Conservation (phyloP, 768 basidiomycete species). For the Hirschioporus abietinus region DNA sequence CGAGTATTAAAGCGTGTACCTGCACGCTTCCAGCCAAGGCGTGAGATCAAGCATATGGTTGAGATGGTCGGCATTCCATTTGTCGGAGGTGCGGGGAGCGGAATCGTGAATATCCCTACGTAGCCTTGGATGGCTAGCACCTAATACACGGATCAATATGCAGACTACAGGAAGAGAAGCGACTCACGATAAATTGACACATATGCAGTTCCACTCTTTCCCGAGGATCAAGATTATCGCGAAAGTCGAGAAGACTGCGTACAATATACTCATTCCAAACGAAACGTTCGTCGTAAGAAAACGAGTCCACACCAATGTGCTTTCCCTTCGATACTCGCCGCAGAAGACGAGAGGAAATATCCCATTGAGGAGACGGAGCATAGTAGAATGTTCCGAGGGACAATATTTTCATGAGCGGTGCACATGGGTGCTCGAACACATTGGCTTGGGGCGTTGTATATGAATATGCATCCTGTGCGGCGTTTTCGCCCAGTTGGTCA, state of each 20-base stretch:
- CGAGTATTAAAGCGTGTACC: conserved; percentile 97
- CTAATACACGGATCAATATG: conserved; percentile 31
- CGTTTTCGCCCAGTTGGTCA: conserved; percentile 22
- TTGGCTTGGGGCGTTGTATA: neutral
- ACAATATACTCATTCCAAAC: conserved; percentile 96
- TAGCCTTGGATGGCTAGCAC: conserved; percentile 93
- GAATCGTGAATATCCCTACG: conserved; percentile 76
- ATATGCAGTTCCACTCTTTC: conserved; percentile 74
- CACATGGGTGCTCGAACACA: conserved; percentile 87
- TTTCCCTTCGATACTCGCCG: conserved; percentile 49
- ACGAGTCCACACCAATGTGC: conserved; percentile 34
- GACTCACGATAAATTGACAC: conserved; percentile 78
- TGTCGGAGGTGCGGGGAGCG: conserved; percentile 69
- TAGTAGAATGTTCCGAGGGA: conserved; percentile 94
- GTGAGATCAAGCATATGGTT: conserved; percentile 75
- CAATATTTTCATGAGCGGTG: conserved; percentile 84
- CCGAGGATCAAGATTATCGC: conserved; percentile 64
- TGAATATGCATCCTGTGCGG: neutral
- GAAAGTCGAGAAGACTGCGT: conserved; percentile 81
- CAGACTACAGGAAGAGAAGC: neutral
- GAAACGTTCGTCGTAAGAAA: conserved; percentile 75
- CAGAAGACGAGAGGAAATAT: conserved; percentile 79
- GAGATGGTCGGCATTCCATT: conserved; percentile 68
- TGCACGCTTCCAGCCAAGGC: conserved; percentile 91
- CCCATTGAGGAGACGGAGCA: conserved; percentile 78